Evolutionary conservation across 805 yeast genomes (phyloP).

Genomic region (Lipomyces yamanashiensis): DNA sequence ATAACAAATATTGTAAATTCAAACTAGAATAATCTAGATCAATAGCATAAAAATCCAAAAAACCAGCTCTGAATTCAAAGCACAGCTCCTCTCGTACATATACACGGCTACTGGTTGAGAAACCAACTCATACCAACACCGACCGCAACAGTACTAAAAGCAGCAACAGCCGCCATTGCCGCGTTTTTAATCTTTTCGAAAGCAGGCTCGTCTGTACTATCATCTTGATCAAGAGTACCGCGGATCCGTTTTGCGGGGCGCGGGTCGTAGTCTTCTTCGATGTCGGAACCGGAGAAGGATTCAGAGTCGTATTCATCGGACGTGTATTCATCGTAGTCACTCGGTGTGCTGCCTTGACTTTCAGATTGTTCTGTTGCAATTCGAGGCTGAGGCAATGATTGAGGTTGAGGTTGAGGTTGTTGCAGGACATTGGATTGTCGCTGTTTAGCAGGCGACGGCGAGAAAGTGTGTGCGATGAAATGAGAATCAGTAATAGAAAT

Average conservation of each 20-base stretch:
- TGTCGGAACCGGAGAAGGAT: neutral
- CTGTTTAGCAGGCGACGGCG: neutral
- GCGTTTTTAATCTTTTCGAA: neutral
- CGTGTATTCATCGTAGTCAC: neutral
- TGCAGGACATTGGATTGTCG: neutral
- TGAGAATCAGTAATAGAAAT: neutral
- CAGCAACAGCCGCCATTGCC: neutral
- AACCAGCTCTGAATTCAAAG: too few species aligned
- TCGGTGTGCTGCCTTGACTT: neutral
- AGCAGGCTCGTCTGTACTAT: neutral
- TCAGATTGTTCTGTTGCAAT: neutral
- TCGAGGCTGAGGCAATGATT: too few species aligned
- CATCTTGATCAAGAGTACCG: neutral
- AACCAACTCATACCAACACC: slow-evolving; percentile 10
- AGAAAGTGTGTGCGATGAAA: neutral
- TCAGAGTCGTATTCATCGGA: neutral
- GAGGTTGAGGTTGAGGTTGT: neutral
- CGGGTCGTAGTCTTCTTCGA: neutral
- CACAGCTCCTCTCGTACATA: neutral
- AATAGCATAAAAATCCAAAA: neutral
- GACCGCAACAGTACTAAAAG: slow-evolving; percentile 6
- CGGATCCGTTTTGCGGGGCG: neutral
- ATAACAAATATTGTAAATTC: neutral
- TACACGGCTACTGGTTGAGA: neutral
- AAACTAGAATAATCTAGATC: neutral